Conservation (phyloP, 2,329 filamentous ascomycete genomes). For the Pyricularia grisea region DNA sequence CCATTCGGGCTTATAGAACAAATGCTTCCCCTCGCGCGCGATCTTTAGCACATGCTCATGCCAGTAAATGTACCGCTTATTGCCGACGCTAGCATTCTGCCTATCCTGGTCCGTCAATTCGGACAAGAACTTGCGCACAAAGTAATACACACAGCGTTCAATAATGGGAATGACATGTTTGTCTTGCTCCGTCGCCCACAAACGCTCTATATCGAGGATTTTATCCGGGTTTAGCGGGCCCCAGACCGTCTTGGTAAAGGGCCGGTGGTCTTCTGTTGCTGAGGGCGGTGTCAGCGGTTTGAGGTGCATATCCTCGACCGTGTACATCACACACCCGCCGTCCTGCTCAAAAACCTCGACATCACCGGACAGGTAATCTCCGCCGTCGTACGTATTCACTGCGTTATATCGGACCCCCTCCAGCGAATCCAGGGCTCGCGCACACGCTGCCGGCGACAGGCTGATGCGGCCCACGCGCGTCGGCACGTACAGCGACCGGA, state of each 20-base stretch:
- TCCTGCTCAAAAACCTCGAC: conserved; percentile 19
- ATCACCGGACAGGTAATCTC: background rate
- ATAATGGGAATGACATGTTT: background rate
- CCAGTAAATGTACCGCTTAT: background rate
- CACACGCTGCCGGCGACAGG: background rate
- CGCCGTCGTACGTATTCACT: background rate
- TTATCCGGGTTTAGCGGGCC: background rate
- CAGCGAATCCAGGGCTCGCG: background rate
- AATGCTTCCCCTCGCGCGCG: background rate
- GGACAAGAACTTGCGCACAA: background rate
- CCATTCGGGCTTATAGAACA: background rate
- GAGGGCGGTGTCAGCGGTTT: conserved; percentile 13
- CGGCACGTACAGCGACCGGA: conserved; percentile 22
- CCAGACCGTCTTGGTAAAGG: background rate
- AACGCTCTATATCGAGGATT: background rate
- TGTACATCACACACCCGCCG: conserved; percentile 15
- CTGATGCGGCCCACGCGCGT: conserved; percentile 1
- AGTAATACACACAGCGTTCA: background rate
- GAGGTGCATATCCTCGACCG: conserved; percentile 16
- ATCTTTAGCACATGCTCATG: background rate
- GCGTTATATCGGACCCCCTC: background rate
- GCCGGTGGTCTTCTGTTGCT: background rate
- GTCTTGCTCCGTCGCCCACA: background rate
- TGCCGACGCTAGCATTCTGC: background rate
- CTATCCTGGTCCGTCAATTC: background rate